phyloP scores from a whole-genome alignment of 2,329 filamentous ascomycete species.

The Pseudogymnoascus sp. region DNA sequence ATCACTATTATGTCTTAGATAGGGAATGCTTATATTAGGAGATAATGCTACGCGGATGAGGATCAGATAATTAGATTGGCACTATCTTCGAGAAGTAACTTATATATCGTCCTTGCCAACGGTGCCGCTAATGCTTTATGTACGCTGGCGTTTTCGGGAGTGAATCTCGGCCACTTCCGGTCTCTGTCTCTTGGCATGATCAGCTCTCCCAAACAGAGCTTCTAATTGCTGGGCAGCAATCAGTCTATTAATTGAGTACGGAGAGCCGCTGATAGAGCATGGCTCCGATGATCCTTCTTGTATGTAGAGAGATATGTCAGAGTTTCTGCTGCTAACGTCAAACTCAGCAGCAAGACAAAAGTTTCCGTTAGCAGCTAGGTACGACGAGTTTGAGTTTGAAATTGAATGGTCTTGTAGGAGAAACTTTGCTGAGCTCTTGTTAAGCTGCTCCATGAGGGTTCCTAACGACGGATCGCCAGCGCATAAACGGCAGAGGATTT shows the following conservation, averaged over 20 bases:
- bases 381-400: neutral
- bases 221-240: slow-evolving; percentile 12
- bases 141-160: neutral
- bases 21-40: too few species aligned
- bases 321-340: neutral
- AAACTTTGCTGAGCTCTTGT: neutral
- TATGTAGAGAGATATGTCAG: slow-evolving; percentile 10
- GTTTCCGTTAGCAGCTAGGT: neutral
- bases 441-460: neutral
- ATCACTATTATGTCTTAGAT: too few species aligned
- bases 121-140: neutral
- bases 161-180: neutral
- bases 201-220: slow-evolving; percentile 12
- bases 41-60: too few species aligned
- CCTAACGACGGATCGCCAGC: neutral
- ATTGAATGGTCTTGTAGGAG: neutral
- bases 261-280: slow-evolving; percentile 15
- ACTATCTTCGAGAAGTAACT: too few species aligned
- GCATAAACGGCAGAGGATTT: slow-evolving; percentile 9
- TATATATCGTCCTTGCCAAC: too few species aligned
- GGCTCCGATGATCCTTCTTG: slow-evolving; percentile 8
- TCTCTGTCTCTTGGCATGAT: slow-evolving; percentile 12
- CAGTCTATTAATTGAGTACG: slow-evolving; percentile 11
- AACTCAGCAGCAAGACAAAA: neutral
- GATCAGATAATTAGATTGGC: too few species aligned